Evolutionary conservation across 1,284 basidiomycete genomes (phyloP), one percentile per base, ranked within the genome.

Genomic region (Caloboletus inedulis): DNA sequence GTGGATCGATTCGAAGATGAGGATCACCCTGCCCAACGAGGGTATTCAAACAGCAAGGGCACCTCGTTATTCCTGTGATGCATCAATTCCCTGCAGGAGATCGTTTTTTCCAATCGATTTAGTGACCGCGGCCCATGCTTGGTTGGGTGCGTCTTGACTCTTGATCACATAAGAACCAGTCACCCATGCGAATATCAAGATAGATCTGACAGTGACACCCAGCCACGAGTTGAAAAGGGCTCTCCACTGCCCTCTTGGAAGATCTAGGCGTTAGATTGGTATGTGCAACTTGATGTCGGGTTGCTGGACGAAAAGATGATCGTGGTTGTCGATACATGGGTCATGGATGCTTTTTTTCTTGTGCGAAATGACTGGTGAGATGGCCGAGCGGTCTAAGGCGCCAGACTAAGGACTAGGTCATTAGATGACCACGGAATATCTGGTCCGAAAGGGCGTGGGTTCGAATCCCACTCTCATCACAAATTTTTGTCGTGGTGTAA

Each of bases 361-460:
- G 10, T 2, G 10, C 4, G 1, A 30, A 35, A 3, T 1, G 27
- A 29, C 8, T 2, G 62, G 62, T 55, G 49, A 50, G 61, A 63
- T 60, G 61, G 59, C 61, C 61, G 61, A 60, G 81, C 79, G 81
- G 81, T 83, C 81, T 77, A 82, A 83, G 81, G 81, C 81, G 81
- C 80, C 77, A 81, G 80, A 81, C 78, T 81, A 80, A 78, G 79
- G 77, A 72, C 12, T n/a, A 69, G 64, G 68, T 71, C 68, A 71
- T 69, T 4, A 0, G 65, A 69, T 71, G 65, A 66, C 66, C 62
- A 40, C 21, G 9, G 27, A 29, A 42, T 63, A 79, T 78, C 77
- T 78, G 76, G 78, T 79, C 77, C 69, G 72, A 67, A 72, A 72
- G 78, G 81, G 82, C 81, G 78, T 81, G 82, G 78, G 81, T 84